These are phyloP conservation scores for Trichosporon sp. DNA, from an alignment of 1,284 basidiomycete genomes.

Conservation along the genomic window DNA sequence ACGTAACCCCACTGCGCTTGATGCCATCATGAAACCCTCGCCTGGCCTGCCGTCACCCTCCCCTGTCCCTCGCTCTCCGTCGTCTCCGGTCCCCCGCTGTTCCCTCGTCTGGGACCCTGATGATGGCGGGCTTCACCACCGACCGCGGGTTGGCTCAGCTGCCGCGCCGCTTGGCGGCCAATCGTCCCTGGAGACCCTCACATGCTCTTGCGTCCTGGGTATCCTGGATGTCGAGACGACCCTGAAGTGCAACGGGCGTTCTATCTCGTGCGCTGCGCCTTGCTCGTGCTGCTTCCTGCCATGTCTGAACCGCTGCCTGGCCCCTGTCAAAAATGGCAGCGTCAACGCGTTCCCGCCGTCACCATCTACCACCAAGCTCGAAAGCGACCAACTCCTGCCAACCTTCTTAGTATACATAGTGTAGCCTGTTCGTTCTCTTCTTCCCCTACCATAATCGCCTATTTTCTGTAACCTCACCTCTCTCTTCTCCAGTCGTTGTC, in stretches of 20 bases:
- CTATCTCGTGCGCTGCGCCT: conserved; percentile 10
- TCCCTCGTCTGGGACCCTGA: background rate
- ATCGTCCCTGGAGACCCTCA: conserved; percentile 2
- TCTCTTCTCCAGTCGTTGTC: conserved; percentile 7
- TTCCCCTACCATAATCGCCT: conserved; percentile 9
- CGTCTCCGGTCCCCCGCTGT: background rate
- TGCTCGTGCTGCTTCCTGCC: background rate
- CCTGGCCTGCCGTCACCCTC: conserved; percentile 11
- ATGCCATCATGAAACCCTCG: conserved; percentile 20
- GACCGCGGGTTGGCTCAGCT: background rate
- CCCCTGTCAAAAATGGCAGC: conserved; percentile 18
- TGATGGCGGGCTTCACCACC: conserved; percentile 17
- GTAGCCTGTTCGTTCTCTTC: conserved; percentile 5
- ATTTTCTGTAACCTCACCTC: conserved; percentile 6
- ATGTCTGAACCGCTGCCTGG: background rate
- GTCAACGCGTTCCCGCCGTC: conserved; percentile 20
- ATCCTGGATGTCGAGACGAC: conserved; percentile 14
- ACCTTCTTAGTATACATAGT: conserved; percentile 11
- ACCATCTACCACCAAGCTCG: conserved; percentile 15
- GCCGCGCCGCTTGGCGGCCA: conserved; percentile 3
- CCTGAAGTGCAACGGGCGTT: conserved; percentile 15
- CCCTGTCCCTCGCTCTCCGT: background rate
- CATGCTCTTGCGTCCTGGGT: conserved; percentile 14
- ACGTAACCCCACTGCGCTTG: conserved; percentile 19
- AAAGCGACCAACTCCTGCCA: conserved; percentile 10